Base-by-base conservation (phyloP, 2,329 filamentous ascomycete species). In the Pseudocercospora cruenta region DNA sequence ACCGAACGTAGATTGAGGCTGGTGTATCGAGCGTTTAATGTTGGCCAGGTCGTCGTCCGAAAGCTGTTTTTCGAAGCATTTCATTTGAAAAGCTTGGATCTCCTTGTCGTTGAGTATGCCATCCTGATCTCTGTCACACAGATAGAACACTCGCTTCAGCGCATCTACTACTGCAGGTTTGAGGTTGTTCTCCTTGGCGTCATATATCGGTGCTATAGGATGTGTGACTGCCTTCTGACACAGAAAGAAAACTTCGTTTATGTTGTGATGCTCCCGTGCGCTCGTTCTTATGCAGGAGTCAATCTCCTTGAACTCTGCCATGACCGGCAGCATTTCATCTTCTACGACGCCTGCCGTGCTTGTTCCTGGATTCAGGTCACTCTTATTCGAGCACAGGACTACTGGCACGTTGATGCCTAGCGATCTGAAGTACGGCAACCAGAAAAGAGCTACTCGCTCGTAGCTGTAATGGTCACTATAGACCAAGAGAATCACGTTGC, bases 381-480 rank as follows among this genome's bases (percentile, higher is more conserved):
- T 92, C 80, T 99, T 99, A 83, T 98, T 98, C 76, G 95, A 93
- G 76, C 95, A 98, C 64, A 99, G 83, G 53, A 99, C 94, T 10
- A 99, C 95, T 0, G 95, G 95, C 19, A 99, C 93, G 77, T 99
- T 99, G 77, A 99, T 95, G n/a, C 95, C 95, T 45, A 99, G 87
- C 3, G 94, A 97, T 67, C 95, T 91, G 77, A 99, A 98, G 80
- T 97, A 96, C 10, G 95, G 95, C 87, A 99, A 91, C 95, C 95
- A 99, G 80, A 98, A 99, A 54, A 99, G 84, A 3, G 94, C 95
- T 3, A 99, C 94, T 43, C 95, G 86, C 78, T 99, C 95, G 82
- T 98, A 99, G 85, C 94, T 98, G 83, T 99, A 99, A 81, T 98
- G 94, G 78, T 99, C 95, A 71, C 94, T 94, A 80, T 99, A 99